Evolutionary conservation across 2,329 filamentous ascomycete genomes (phyloP), one percentile per base, ranked within the genome.

Genomic region (Didymella sp.): DNA sequence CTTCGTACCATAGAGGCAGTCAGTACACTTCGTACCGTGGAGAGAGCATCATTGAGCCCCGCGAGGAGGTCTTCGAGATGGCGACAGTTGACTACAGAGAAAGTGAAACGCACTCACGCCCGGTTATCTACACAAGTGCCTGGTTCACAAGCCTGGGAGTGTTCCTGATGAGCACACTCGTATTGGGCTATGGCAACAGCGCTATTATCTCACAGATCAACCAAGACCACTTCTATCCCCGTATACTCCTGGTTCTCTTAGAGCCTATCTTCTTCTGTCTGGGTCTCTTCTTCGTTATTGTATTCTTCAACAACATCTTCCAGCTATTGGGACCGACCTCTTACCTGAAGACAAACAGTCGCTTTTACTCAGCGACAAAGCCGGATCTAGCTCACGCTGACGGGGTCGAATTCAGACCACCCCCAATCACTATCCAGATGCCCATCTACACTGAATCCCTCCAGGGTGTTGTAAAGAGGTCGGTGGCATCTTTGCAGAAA

Each of bases 371-470:
- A 0, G 90, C 89, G 1, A 79, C 81, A 59, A 71, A 69, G 88
- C 8, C 80, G 80, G 61, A 61, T 25, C 30, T 68, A 1, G 35
- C 49, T 17, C 82, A 86, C 8, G 87, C 89, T 1, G 82, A 82
- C n/a, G 82, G 89, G 30, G 78, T 92, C 27, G 83, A 84, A 53
- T 78, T 77, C 2, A 77, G 4, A 73, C 79, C 92, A 12, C 88
- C 88, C 2, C 89, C 90, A 69, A 81, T 90, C 62, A 80, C 76
- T 8, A 89, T 94, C 46, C 91, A 95, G 71, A 92, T 89, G 69
- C 91, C 91, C 9, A 89, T 94, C 0, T 95, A 94, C 80, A 94
- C 92, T 74, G 91, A 94, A 74, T 90, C 90, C 61, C 81, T 95
- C 12, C 78, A 78, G 35, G 85, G 81, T 60, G 90, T 94, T 74